Evolutionary conservation across 805 yeast genomes (phyloP), one percentile per base, ranked within the genome.

Genomic region (Saccharomycopsis capsularis): DNA sequence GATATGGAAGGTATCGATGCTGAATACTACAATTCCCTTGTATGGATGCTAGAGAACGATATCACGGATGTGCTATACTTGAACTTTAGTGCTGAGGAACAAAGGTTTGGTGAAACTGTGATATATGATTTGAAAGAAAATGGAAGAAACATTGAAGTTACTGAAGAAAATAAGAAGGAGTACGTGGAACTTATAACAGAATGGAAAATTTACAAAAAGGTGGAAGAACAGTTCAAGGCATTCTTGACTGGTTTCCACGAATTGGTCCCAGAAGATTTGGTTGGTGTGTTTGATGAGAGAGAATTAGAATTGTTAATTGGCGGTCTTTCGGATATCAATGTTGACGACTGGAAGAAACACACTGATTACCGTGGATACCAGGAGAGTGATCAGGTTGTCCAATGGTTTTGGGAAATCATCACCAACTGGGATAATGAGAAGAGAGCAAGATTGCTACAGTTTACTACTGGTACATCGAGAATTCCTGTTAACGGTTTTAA

Each of bases 401-500:
- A 91, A 71, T 93, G 99, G 99, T 93, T 93, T 78, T 93, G 99
- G 99, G 81, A 80, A 67, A 85, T 95, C 68, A 81, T 93, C 58
- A 73, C 82, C 46, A 86, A 82, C 63, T 90, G 97, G 97, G 98
- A 93, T 64, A 78, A 89, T 48, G 99, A 93, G 66, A 97, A 91
- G 66, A 85, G 89, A 66, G 96, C 98, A 2, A 79, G 99, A 67
- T 73, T 93, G 64, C 72, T 93, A 58, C 99, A 93, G 68, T 93
- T 93, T 65, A 91, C 99, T 19, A 93, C 99, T 1, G 99, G 99
- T 75, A 93, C 99, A 3, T 89, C 97, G 21, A 83, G 99, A 71
- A 93, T 93, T 50, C 99, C 99, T 5, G 99, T 93, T 56, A 93
- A 91, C 67, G 99, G 99, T 37, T 93, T 93, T 76, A 93, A 93